These are phyloP conservation scores for Leptographium lundbergii DNA, from an alignment of 2,329 filamentous ascomycete genomes.

Conservation along the genomic window DNA sequence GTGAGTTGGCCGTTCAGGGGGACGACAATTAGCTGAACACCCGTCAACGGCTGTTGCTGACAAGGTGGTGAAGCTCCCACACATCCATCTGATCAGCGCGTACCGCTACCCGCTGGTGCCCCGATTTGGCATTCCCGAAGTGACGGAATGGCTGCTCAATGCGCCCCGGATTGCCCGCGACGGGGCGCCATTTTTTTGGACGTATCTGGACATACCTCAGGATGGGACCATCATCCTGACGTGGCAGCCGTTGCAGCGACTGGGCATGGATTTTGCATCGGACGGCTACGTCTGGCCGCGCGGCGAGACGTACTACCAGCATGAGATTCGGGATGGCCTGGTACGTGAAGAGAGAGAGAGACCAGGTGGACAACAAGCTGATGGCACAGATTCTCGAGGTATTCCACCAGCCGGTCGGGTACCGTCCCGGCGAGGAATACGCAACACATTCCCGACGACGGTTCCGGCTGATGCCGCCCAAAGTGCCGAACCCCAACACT, in stretches of 20 bases:
- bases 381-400: constrained; percentile 67
- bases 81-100: constrained; percentile 81
- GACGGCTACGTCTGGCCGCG: constrained; percentile 91
- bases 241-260: constrained; percentile 70
- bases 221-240: constrained; percentile 75
- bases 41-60: not conserved
- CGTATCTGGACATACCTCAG: constrained; percentile 68
- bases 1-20: constrained; percentile 10
- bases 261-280: constrained; percentile 65
- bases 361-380: not conserved
- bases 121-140: constrained; percentile 59
- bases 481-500: constrained; percentile 52
- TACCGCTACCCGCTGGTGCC: constrained; percentile 66
- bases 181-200: constrained; percentile 82
- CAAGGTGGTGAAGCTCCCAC: constrained; percentile 49
- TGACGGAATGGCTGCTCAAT: constrained; percentile 70
- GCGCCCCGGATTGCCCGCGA: constrained; percentile 80
- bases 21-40: not conserved
- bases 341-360: constrained; percentile 23
- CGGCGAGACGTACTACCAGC: constrained; percentile 62
- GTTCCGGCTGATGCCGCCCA: constrained; percentile 69
- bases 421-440: constrained; percentile 55
- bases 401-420: constrained; percentile 71
- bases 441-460: constrained; percentile 70
- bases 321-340: constrained; percentile 53